phyloP scores from a whole-genome alignment of 192 early-diverging fungal genomes.

The Backusella parvicylindrica region DNA sequence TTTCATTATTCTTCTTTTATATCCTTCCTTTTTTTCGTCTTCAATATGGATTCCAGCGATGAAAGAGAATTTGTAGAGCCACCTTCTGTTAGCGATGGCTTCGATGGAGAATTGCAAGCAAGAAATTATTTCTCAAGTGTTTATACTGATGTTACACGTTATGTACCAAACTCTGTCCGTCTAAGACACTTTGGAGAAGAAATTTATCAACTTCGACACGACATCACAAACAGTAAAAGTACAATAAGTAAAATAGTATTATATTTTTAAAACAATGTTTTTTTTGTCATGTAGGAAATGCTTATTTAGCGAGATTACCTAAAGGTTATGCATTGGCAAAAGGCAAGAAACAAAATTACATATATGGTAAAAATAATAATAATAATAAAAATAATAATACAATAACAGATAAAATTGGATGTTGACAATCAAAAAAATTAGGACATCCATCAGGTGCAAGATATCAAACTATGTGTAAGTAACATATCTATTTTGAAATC shows the following conservation, averaged over 20 bases:
- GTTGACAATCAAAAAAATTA: background rate
- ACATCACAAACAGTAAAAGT: background rate
- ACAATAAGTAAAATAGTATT: too few species aligned
- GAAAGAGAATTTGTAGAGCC: background rate
- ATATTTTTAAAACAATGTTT: background rate
- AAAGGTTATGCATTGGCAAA: background rate
- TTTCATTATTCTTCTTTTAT: background rate
- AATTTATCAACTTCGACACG: background rate
- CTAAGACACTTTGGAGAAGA: background rate
- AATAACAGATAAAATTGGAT: background rate
- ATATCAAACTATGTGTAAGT: background rate
- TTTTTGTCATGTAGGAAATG: background rate
- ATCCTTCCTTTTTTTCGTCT: background rate
- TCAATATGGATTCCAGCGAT: background rate
- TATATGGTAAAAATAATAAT: background rate
- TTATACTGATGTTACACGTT: too few species aligned
- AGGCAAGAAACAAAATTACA: background rate
- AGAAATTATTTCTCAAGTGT: too few species aligned
- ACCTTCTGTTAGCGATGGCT: background rate
- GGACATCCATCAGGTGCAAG: background rate
- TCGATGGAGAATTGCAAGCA: background rate
- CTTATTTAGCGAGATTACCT: background rate
- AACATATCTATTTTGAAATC: background rate
- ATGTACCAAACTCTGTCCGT: too few species aligned
- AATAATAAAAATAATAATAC: background rate